Evolutionary conservation across 208 protist genomes (phyloP).

Genomic region (Leishmania mexicana): DNA sequence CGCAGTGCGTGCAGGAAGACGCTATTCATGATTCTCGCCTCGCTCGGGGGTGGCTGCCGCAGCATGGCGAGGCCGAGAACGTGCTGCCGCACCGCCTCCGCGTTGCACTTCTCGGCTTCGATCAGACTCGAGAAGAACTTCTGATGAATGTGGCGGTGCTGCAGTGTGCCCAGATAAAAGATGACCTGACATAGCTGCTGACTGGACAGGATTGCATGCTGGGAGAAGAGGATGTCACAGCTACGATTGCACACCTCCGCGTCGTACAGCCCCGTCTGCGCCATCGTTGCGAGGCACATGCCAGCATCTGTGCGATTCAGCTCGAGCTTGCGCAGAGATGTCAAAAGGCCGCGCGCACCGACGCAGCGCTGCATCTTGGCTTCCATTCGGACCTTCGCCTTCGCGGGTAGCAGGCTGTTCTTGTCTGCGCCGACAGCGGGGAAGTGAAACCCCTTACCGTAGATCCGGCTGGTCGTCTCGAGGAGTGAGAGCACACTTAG

Average conservation of each 20-base stretch:
- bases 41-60: constrained; percentile 60
- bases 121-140: constrained; percentile 79
- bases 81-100: constrained; percentile 62
- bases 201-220: constrained; percentile 69
- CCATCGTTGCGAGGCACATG: constrained; percentile 72
- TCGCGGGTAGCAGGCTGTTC: constrained; percentile 69
- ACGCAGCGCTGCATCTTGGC: constrained; percentile 84
- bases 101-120: constrained; percentile 66
- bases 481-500: constrained; percentile 70
- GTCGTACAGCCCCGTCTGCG: constrained; percentile 83
- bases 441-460: constrained; percentile 68
- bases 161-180: constrained; percentile 79
- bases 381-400: constrained; percentile 86
- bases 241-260: constrained; percentile 79
- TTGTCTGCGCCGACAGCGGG: constrained; percentile 55
- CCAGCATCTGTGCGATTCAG: constrained; percentile 80
- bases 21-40: constrained; percentile 64
- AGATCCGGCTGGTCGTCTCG: constrained; percentile 53
- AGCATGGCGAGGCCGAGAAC: constrained; percentile 86
- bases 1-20: constrained; percentile 87
- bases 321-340: constrained; percentile 45
- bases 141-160: constrained; percentile 85
- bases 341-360: constrained; percentile 69
- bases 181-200: constrained; percentile 84
- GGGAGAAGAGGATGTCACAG: constrained; percentile 72